Evolutionary conservation across 257 asterid species (phyloP).

Genomic region (Leptodermis oblonga): DNA sequence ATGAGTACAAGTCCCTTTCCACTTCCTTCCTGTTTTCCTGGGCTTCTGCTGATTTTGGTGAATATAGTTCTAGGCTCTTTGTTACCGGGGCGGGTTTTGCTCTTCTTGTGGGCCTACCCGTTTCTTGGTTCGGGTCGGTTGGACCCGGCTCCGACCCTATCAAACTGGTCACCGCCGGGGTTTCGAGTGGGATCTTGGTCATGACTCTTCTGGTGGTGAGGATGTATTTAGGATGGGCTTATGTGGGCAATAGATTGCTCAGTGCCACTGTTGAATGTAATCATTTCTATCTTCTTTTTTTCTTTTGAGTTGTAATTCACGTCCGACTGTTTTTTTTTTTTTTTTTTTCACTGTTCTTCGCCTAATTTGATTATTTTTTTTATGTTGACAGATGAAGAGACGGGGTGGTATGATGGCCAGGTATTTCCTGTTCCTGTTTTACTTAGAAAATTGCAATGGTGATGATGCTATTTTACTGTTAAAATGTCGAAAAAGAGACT

Average conservation of each 20-base stretch:
- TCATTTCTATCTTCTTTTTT: constrained; percentile 4
- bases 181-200: constrained; percentile 57
- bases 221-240: constrained; percentile 98
- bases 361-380: not conserved
- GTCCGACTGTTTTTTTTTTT: no score
- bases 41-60: constrained; percentile 69
- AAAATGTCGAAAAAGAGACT: not conserved
- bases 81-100: constrained; percentile 61
- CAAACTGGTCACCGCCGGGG: constrained; percentile 39
- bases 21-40: constrained; percentile 78
- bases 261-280: constrained; percentile 94
- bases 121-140: constrained; percentile 71
- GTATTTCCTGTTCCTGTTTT: constrained; percentile 26
- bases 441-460: not conserved
- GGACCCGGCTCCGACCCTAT: constrained; percentile 62
- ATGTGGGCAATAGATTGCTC: constrained; percentile 75
- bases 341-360: not conserved
- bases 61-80: constrained; percentile 51
- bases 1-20: constrained; percentile 74
- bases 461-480: not conserved
- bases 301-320: not conserved
- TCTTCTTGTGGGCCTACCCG: constrained; percentile 76
- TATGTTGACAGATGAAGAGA: constrained; percentile 76
- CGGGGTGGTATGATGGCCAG: constrained; percentile 99
- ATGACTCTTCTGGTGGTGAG: constrained; percentile 74